Evolutionary conservation across 768 basidiomycete genomes (phyloP), one percentile per base, ranked within the genome.

Genomic region (Dioszegia crocea): DNA sequence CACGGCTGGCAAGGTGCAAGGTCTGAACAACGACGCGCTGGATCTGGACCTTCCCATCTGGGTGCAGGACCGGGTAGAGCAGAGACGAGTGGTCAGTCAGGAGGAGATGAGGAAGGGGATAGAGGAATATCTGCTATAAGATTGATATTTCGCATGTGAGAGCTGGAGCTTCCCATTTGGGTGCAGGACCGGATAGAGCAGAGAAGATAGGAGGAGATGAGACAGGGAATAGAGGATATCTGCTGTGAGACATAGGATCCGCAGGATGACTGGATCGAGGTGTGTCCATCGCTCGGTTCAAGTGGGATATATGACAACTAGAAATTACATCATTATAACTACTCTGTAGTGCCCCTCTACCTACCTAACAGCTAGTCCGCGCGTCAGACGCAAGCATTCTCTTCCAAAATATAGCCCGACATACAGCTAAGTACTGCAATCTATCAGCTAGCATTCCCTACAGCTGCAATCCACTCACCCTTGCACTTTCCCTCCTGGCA

Each of bases 81-180:
- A 33, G 0, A 43, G 41, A 30, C 57, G 53, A 27, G 61, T 61
- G 44, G 44, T 52, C 9, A 56, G 65, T 36, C 59, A 56, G 16
- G 61, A 57, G n/a, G 63, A 59, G 56, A 76, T 76, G 68, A 60
- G 58, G 52, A 48, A 60, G 16, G 56, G 62, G 21, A 63, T 72
- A 6, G 60, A 59, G 21, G 71, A 65, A 23, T 75, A 68, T 51
- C 46, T 75, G 43, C 47, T 74, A 9, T 58, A 41, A 31, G n/a
- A n/a, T n/a, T 31, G 29, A 30, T 5, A 16, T 9, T 33, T 33
- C n/a, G n/a, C n/a, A n/a, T n/a, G n/a, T n/a, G n/a, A n/a, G n/a
- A n/a, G n/a, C n/a, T n/a, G n/a, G n/a, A n/a, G n/a, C n/a, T n/a
- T n/a, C n/a, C n/a, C n/a, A n/a, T n/a, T n/a, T n/a, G n/a, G n/a